Evolutionary conservation across 306 rosid genomes (phyloP).

Genomic region (Cicer cuneatum): DNA sequence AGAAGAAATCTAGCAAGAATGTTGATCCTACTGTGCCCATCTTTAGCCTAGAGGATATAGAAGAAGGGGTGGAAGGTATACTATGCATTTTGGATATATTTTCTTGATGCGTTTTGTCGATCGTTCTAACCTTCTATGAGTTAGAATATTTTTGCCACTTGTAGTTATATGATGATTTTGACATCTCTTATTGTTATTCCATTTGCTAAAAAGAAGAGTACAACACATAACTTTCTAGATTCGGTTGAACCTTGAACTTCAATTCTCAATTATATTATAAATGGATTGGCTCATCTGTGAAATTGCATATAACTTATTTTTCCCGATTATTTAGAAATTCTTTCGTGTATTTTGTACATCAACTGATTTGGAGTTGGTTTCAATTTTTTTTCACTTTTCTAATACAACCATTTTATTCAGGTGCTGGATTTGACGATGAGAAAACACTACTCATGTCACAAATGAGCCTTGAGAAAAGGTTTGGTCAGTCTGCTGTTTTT

Average conservation of each 20-base stretch:
- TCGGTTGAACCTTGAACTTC: slow-evolving; percentile 5
- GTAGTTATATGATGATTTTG: slow-evolving; percentile 20
- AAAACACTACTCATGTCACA: slow-evolving; percentile 92
- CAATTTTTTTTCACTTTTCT: background rate
- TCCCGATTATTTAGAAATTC: background rate
- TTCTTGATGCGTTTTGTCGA: slow-evolving; percentile 9
- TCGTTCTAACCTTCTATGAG: background rate
- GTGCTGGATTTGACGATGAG: slow-evolving; percentile 96
- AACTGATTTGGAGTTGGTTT: slow-evolving; percentile 31
- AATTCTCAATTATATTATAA: background rate
- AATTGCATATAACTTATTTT: slow-evolving; percentile 14
- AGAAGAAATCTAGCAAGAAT: slow-evolving; percentile 79
- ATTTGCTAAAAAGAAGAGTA: slow-evolving; percentile 27
- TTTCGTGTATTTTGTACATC: background rate
- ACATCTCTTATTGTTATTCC: slow-evolving; percentile 13
- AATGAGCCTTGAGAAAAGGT: slow-evolving; percentile 95
- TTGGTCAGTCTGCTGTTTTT: slow-evolving; percentile 93
- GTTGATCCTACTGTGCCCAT: slow-evolving; percentile 89
- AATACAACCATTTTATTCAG: slow-evolving; percentile 46
- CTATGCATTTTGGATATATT: slow-evolving; percentile 32
- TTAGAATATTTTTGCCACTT: slow-evolving; percentile 12
- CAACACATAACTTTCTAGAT: slow-evolving; percentile 9
- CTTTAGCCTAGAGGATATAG: slow-evolving; percentile 89
- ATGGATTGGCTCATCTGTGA: slow-evolving; percentile 4
- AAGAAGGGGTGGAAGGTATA: slow-evolving; percentile 96